phyloP scores from a whole-genome alignment of 2,329 filamentous ascomycete genomes.

The Nigrospora oryzae region DNA sequence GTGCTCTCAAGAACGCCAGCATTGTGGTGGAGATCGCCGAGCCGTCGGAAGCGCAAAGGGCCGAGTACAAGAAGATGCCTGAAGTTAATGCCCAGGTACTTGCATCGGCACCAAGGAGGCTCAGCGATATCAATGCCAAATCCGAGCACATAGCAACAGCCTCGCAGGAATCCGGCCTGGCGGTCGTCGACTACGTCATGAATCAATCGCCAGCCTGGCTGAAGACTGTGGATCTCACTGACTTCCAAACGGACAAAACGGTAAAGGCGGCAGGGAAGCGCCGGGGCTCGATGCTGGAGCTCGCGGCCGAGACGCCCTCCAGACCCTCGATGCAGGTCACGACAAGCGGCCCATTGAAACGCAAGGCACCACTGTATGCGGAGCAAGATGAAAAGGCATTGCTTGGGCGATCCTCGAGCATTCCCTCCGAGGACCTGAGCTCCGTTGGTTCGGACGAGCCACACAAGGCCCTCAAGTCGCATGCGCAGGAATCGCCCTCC shows the following conservation, averaged over 20 bases:
- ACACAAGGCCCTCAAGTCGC: too few species aligned
- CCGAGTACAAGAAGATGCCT: slow-evolving; percentile 1
- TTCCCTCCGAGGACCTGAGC: too few species aligned
- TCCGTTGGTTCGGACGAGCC: too few species aligned
- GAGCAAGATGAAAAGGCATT: too few species aligned
- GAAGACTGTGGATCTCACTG: slow-evolving; percentile 7
- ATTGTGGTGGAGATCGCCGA: slow-evolving; percentile 2
- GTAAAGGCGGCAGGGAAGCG: not conserved
- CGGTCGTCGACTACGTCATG: slow-evolving; percentile 12
- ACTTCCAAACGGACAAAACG: not conserved
- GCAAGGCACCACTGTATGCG: too few species aligned
- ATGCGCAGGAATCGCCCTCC: too few species aligned
- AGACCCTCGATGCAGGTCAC: not conserved
- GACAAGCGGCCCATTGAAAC: too few species aligned
- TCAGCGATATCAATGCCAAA: slow-evolving; percentile 2
- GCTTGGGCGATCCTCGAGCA: too few species aligned
- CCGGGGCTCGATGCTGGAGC: not conserved
- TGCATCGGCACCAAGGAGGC: not conserved
- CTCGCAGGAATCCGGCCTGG: slow-evolving; percentile 5
- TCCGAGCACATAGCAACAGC: not conserved
- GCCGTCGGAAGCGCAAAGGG: not conserved
- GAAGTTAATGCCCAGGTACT: not conserved
- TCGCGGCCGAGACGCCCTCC: not conserved
- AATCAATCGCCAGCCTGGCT: slow-evolving; percentile 12
- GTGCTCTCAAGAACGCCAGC: not conserved